Evolutionary conservation across 2,329 filamentous ascomycete genomes (phyloP).

Genomic region (Ophiostoma pallidulum): DNA sequence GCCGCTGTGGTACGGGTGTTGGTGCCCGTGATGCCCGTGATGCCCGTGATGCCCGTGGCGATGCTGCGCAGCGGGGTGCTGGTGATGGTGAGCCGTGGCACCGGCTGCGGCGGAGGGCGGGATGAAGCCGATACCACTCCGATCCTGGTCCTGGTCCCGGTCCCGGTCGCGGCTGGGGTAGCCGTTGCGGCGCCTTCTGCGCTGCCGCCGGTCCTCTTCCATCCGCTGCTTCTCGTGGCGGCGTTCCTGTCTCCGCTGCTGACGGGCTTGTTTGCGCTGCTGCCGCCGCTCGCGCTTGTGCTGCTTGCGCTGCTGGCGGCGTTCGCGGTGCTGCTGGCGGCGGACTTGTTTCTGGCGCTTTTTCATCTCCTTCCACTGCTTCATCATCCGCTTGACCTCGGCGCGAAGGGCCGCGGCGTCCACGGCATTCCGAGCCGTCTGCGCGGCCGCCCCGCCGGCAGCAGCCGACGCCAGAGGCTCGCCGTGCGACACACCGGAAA

Average conservation of each 20-base stretch:
- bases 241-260: not conserved
- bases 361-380: conserved; percentile 35
- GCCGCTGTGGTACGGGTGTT: not conserved
- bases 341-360: conserved; percentile 25
- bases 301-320: conserved; percentile 8
- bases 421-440: no score
- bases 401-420: conserved; percentile 31
- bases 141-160: not conserved
- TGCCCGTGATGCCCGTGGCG: not conserved
- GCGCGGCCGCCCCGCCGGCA: no score
- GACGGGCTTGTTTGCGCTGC: not conserved
- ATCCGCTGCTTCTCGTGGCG: not conserved
- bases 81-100: no score
- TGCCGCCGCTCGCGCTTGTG: conserved; percentile 19
- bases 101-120: not conserved
- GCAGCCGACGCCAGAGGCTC: not conserved
- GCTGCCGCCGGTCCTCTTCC: not conserved
- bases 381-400: conserved; percentile 36
- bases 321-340: conserved; percentile 24
- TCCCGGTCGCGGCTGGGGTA: not conserved
- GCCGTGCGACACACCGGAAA: not conserved
- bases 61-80: not conserved
- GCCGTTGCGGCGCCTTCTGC: no score
- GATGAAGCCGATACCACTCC: not conserved
- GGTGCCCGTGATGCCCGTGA: not conserved